These are phyloP conservation scores for Actinomortierella wolfii DNA, from an alignment of 371 early-diverging fungal species.

Conservation along the genomic window DNA sequence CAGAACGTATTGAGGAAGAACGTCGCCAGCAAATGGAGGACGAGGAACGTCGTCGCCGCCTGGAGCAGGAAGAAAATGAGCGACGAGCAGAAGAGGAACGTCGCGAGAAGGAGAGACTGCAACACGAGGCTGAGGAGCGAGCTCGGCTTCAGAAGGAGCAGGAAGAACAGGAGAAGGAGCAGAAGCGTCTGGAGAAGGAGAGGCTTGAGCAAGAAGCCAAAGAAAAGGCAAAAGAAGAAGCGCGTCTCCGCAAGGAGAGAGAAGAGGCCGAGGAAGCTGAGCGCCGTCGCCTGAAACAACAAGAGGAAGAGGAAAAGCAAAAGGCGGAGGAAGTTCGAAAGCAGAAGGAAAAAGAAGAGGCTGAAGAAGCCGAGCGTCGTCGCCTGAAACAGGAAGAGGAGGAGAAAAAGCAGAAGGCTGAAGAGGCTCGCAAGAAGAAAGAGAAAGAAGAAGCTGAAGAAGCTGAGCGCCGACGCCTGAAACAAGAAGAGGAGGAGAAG, in stretches of 20 bases:
- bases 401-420: slow-evolving; percentile 1
- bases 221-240: too few species aligned
- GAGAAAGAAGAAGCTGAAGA: slow-evolving; percentile 3
- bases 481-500: slow-evolving; percentile 2
- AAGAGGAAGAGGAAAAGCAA: slow-evolving; percentile 4
- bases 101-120: background rate
- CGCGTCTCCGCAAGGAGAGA: background rate
- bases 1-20: slow-evolving; percentile 11
- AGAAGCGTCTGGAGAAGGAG: slow-evolving; percentile 3
- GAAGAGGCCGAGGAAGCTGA: slow-evolving; percentile 5
- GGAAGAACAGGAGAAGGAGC: background rate
- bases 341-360: slow-evolving; percentile 4
- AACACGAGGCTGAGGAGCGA: background rate
- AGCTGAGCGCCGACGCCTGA: slow-evolving; percentile 7
- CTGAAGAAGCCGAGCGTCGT: slow-evolving; percentile 9
- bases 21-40: too few species aligned
- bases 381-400: slow-evolving; percentile 1
- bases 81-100: slow-evolving; percentile 1
- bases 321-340: background rate
- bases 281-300: slow-evolving; percentile 2
- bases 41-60: background rate
- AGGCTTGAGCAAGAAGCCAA: background rate
- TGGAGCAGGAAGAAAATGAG: too few species aligned
- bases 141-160: slow-evolving; percentile 4
- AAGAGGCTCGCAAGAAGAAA: background rate